Evolutionary conservation across 2,329 filamentous ascomycete species (phyloP).

Genomic region (Trichoderma brevicompactum): DNA sequence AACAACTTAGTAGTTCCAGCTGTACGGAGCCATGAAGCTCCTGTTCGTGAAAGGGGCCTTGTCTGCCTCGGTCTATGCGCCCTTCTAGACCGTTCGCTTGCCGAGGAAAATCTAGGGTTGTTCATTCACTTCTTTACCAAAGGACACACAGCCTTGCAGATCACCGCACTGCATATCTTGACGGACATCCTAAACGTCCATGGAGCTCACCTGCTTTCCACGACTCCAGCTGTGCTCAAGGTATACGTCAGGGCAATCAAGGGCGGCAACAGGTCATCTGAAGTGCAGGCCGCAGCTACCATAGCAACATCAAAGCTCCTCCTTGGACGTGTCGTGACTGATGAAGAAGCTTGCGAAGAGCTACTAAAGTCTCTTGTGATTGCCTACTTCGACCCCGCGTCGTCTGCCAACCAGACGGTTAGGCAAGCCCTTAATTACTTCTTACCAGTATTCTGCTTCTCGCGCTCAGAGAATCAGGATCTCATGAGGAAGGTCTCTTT

Average conservation of each 20-base stretch:
- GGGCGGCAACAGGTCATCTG: conserved; percentile 67
- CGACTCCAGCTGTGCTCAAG: conserved; percentile 74
- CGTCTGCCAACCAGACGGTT: conserved; percentile 76
- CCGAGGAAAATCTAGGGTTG: conserved; percentile 86
- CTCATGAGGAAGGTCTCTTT: conserved; percentile 77
- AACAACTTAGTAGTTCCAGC: conserved; percentile 97
- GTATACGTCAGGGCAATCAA: conserved; percentile 84
- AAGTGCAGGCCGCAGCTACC: conserved; percentile 80
- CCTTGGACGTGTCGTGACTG: conserved; percentile 76
- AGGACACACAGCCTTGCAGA: conserved; percentile 86
- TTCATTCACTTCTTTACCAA: conserved; percentile 97
- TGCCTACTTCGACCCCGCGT: conserved; percentile 87
- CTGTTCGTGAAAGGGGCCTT: conserved; percentile 87
- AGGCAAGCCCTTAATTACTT: conserved; percentile 91
- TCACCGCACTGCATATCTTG: conserved; percentile 87
- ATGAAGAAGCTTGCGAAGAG: conserved; percentile 67
- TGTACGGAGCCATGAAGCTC: conserved; percentile 88
- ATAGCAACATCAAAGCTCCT: conserved; percentile 85
- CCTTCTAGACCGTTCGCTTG: conserved; percentile 86
- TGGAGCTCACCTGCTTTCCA: conserved; percentile 73
- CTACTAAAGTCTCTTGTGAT: conserved; percentile 84
- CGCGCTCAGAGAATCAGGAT: conserved; percentile 77
- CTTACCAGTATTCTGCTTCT: conserved; percentile 92
- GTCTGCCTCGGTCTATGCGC: conserved; percentile 90
- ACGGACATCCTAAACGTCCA: conserved; percentile 92